Evolutionary conservation across 192 early-diverging fungal genomes (phyloP), one percentile per base, ranked within the genome.

Genomic region (Endogone sp.): DNA sequence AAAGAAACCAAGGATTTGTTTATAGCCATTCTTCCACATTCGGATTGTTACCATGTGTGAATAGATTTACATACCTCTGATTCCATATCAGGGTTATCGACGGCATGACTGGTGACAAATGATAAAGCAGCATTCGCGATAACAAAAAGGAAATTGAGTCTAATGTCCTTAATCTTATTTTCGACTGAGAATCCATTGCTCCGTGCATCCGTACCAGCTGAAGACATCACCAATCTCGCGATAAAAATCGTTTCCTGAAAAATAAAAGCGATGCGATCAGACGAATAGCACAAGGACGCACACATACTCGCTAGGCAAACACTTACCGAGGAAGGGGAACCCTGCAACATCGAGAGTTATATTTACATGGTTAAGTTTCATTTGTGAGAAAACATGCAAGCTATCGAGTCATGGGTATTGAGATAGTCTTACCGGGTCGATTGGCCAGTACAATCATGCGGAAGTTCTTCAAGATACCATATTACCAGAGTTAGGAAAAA

Each of bases 401-500:
- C n/a, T n/a, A n/a, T n/a, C n/a, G n/a, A 27, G 3, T 29, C 25
- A 56, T 4, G 25, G 26, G 3, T 30, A 26, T 61, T 55, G 54
- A 23, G 28, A 23, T 56, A 23, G 54, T 28, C 62, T 22, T 64
- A 64, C 91, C 92, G 20, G 92, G 92, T 22, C 92, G 82, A 68
- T 94, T 94, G 27, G 92, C 92, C 16, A 94, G 75, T 24, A 94
- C 91, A 68, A 94, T 87, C 88, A 94, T 92, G 27, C 91, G 82
- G 81, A 94, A 94, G 56, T 91, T 80, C 11, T 49, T 6, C 16
- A 49, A 16, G n/a, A n/a, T n/a, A n/a, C n/a, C n/a, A n/a, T n/a
- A n/a, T n/a, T n/a, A n/a, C n/a, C n/a, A n/a, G n/a, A n/a, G n/a
- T n/a, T n/a, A n/a, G 72, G n/a, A n/a, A n/a, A n/a, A n/a, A n/a